Percentiles rank a stretch among this genome's conserved stretches.
Conservation (phyloP, 208 protist genomes). For the Endotrypanum monterogeii region DNA sequence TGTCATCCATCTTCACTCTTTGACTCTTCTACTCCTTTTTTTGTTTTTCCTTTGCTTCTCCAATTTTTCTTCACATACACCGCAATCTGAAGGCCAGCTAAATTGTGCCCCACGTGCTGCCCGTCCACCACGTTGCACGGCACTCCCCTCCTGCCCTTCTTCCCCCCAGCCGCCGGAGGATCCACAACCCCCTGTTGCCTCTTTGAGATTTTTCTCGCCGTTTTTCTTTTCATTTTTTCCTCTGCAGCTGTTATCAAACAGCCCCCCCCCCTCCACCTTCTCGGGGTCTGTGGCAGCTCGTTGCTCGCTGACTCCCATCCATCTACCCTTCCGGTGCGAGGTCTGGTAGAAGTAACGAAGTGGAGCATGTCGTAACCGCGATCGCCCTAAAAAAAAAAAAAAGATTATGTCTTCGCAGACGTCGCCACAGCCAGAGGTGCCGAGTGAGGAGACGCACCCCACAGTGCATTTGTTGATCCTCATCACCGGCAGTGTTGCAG, state of each 20-base stretch:
- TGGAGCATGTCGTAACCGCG: not conserved
- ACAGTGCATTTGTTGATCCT: slow-evolving; percentile 81
- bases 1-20: no score
- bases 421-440: not conserved
- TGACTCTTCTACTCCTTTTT: not conserved
- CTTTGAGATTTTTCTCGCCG: no score
- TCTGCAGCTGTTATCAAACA: not conserved
- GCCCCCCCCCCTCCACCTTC: not conserved
- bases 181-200: no score
- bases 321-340: not conserved
- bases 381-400: not conserved
- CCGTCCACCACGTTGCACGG: no score
- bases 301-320: not conserved
- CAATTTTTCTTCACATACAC: no score
- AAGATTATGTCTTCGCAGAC: slow-evolving; percentile 1
- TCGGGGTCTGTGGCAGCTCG: not conserved
- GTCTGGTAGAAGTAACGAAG: not conserved
- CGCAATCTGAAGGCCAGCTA: no score
- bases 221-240: not conserved
- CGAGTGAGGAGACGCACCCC: slow-evolving; percentile 34
- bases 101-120: no score
- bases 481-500: slow-evolving; percentile 89
- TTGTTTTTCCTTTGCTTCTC: no score
- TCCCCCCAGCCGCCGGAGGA: no score
- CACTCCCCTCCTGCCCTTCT: no score